Evolutionary conservation across 352 stramenopile genomes (phyloP).

Genomic region (Globisporangium paroecandrum): DNA sequence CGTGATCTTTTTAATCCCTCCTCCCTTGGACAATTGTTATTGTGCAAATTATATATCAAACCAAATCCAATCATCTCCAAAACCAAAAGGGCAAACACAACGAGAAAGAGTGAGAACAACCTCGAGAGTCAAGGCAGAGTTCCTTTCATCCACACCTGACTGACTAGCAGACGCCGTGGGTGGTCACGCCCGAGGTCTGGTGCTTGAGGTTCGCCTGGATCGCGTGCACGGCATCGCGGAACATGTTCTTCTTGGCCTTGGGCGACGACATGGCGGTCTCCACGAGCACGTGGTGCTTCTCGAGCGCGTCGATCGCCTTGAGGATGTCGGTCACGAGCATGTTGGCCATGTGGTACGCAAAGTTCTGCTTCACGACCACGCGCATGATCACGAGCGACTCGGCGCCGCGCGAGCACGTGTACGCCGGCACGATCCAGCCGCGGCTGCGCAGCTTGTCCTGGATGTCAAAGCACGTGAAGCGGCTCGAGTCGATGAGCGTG

Average conservation of each 20-base stretch:
- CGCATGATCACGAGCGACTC: constrained; percentile 88
- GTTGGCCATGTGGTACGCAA: constrained; percentile 84
- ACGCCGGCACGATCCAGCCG: constrained; percentile 89
- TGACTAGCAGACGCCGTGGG: constrained; percentile 73
- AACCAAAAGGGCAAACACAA: too few species aligned
- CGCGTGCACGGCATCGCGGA: constrained; percentile 64
- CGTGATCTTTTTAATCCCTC: background rate
- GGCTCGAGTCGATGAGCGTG: constrained; percentile 70
- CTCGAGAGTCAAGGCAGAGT: too few species aligned
- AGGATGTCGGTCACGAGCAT: constrained; percentile 87
- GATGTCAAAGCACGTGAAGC: constrained; percentile 89
- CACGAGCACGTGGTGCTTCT: constrained; percentile 74
- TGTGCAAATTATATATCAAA: too few species aligned
- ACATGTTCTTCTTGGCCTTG: constrained; percentile 68
- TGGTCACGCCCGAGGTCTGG: constrained; percentile 71
- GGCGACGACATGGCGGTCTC: constrained; percentile 76
- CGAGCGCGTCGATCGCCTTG: constrained; percentile 76
- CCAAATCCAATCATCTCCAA: too few species aligned
- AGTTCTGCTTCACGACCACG: constrained; percentile 90
- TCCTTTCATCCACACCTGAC: too few species aligned
- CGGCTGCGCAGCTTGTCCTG: constrained; percentile 85
- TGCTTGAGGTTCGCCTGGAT: constrained; percentile 69
- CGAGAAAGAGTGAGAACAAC: too few species aligned
- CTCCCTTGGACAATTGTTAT: background rate
- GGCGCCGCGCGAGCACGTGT: constrained; percentile 82